phyloP scores from a whole-genome alignment of 2,329 filamentous ascomycete species.

The Pseudopithomyces chartarum region DNA sequence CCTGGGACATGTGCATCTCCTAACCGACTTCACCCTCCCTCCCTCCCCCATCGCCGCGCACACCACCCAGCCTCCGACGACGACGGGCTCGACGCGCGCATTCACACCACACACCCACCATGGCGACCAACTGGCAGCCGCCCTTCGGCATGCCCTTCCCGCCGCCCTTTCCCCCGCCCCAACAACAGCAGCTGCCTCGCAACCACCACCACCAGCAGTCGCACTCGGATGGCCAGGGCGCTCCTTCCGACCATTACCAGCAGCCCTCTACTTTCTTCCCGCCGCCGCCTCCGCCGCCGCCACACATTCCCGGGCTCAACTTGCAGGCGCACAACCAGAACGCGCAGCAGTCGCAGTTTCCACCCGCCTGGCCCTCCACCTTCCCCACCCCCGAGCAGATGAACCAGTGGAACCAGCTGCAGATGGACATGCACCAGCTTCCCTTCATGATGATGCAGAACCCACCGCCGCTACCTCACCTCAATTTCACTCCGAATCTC shows the following conservation, averaged over 20 bases:
- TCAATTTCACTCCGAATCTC: conserved; percentile 23
- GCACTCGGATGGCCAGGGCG: neutral
- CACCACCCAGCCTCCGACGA: neutral
- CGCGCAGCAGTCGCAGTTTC: conserved; percentile 26
- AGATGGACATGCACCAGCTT: conserved; percentile 20
- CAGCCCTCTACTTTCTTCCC: conserved; percentile 17
- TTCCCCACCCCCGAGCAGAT: conserved; percentile 35
- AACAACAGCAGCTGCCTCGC: conserved; percentile 21
- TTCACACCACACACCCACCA: conserved; percentile 15
- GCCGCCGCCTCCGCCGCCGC: conserved; percentile 9
- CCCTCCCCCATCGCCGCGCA: neutral
- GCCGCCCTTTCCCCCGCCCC: conserved; percentile 15
- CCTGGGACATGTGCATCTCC: neutral
- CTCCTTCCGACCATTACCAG: too few species aligned
- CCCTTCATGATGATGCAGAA: conserved; percentile 27
- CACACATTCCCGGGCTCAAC: conserved; percentile 30
- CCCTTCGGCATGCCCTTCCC: conserved; percentile 30
- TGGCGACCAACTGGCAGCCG: conserved; percentile 40
- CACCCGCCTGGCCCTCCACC: conserved; percentile 25
- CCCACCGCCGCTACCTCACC: conserved; percentile 27
- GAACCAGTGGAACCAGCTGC: conserved; percentile 21
- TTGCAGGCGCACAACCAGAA: conserved; percentile 29
- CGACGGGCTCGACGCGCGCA: too few species aligned
- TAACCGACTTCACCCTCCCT: too few species aligned
- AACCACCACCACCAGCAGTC: conserved; percentile 13